Base-by-base conservation (phyloP, 2,329 filamentous ascomycete species). In the Talaromyces marneffei region DNA sequence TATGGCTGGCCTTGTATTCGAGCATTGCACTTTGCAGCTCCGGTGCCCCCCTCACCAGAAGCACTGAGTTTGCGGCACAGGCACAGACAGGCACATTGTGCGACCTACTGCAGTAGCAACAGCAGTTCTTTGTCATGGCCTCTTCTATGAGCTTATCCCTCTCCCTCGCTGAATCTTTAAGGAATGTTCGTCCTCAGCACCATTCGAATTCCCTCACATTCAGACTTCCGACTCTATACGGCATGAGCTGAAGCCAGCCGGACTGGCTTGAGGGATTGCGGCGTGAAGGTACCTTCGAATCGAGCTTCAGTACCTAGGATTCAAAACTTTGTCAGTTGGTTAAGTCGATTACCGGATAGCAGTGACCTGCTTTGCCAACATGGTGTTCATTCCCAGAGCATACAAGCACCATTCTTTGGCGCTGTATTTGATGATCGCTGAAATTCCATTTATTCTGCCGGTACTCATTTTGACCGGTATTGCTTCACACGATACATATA, bases 401-500 rank as follows among this genome's bases (percentile, higher is more conserved):
- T 86, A 84, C 78, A 79, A 81, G 60, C 75, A 80, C 29, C 79
- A 81, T 44, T 80, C 78, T 65, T 64, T 81, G 64, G 75, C 85
- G 66, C 77, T 81, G 64, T 79, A 72, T 54, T 76, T 87, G 62
- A 75, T 87, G 69, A 71, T 76, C 53, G 66, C 82, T 60, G 85
- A 87, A 70, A 74, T 87, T 39, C 79, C 80, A 20, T 75, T 87
- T 61, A 83, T 82, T 1, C 77, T 87, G 66, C 80, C 80, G 40
- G 77, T 83, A 48, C 78, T 87, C 50, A 80, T 83, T 1, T 77
- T 87, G 16, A 85, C 83, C 66, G 85, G 85, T 44, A 85, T 87
- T 66, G 85, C 85, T 56, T 79, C 82, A 52, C 84, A 85, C 57
- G 79, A 87, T 69, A 76, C 82, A 56, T 87, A 87, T 69, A 80